A percentile compares a stretch with the other conserved stretches of the same genome.
Evolutionary conservation across 2,329 filamentous ascomycete genomes (phyloP).

Genomic region (Neobulgaria alba): DNA sequence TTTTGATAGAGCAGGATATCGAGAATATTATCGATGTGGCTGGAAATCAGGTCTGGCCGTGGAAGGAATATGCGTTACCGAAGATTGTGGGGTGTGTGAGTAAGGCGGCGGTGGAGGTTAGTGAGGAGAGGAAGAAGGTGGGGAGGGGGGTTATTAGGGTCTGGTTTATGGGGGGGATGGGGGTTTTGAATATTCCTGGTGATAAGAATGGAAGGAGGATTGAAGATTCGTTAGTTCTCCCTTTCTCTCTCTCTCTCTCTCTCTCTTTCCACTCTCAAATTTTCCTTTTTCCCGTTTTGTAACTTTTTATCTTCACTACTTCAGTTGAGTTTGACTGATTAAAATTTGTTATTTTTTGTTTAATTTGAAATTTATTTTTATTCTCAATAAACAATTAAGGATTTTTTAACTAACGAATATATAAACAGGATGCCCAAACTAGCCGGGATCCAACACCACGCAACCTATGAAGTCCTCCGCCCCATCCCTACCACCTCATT

Average conservation of each 20-base stretch:
- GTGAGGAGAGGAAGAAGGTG: conserved; percentile 27
- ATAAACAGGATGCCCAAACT: conserved; percentile 6
- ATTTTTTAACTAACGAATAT: too few species aligned
- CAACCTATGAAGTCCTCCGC: conserved; percentile 11
- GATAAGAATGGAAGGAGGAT: conserved; percentile 28
- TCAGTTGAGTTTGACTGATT: too few species aligned
- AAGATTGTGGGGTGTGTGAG: conserved; percentile 31
- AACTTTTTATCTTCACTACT: too few species aligned
- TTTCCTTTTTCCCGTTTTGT: too few species aligned
- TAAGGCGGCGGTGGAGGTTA: conserved; percentile 29
- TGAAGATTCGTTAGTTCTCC: conserved; percentile 26
- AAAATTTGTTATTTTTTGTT: too few species aligned
- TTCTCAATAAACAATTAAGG: too few species aligned
- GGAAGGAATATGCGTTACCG: conserved; percentile 30
- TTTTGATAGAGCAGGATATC: conserved; percentile 31
- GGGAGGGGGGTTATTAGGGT: conserved; percentile 29
- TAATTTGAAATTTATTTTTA: too few species aligned
- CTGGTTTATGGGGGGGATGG: conserved; percentile 33
- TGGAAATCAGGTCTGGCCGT: conserved; percentile 32
- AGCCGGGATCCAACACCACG: conserved; percentile 8
- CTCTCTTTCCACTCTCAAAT: background rate
- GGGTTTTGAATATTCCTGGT: conserved; percentile 31
- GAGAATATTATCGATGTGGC: conserved; percentile 34
- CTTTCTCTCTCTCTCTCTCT: background rate
- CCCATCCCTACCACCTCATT: conserved; percentile 15